Base-by-base conservation (phyloP, 345 rosid species). In the Gossypioides kirkii region DNA sequence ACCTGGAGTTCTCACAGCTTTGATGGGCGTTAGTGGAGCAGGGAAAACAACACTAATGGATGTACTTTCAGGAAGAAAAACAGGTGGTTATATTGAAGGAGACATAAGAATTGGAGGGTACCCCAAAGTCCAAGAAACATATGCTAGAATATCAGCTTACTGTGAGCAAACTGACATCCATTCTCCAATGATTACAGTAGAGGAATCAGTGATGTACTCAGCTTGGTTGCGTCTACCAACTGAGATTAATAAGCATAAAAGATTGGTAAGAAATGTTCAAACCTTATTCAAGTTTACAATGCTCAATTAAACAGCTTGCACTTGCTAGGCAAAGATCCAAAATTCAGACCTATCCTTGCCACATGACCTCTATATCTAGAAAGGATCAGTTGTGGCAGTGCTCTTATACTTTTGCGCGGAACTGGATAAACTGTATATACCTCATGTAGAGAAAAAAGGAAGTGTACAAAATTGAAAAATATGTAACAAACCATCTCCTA, bases 1-100 rank as follows among this genome's bases (percentile, higher is more conserved):
- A 53, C 96, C 98, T 5, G 96, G 97, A 2, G 79, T 91, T 79
- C 87, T 91, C 26, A 88, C 96, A 6, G 93, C 92, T 22, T 71
- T 93, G 77, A 93, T 93, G 97, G 94, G 98, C 17, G 87, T 87
- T 23, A 91, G 90, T 50, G 98, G 98, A 67, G 98, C 98, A 14
- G 97, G 97, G 11, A 93, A 93, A 74, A 90, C 97, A 14, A 94
- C 97, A 47, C 85, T 94, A 23, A 81, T 94, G 45, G 97, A 94
- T 68, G 88, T 88, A 41, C 86, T 88, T 61, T 81, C 88, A 0
- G 86, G 89, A 26, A 78, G 89, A 76, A 88, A 88, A 74, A 80
- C 88, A 0, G 62, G 80, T 5, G 97, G 98, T 60, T 80, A 75
- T 77, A 82, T 84, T 1, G 93, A 86, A 79, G 96, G 97, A 47